Percentiles rank a stretch among this genome's conserved stretches.
phyloP scores from a whole-genome alignment of 1,284 basidiomycete species.

The Phellopilus nigrolimitatus region DNA sequence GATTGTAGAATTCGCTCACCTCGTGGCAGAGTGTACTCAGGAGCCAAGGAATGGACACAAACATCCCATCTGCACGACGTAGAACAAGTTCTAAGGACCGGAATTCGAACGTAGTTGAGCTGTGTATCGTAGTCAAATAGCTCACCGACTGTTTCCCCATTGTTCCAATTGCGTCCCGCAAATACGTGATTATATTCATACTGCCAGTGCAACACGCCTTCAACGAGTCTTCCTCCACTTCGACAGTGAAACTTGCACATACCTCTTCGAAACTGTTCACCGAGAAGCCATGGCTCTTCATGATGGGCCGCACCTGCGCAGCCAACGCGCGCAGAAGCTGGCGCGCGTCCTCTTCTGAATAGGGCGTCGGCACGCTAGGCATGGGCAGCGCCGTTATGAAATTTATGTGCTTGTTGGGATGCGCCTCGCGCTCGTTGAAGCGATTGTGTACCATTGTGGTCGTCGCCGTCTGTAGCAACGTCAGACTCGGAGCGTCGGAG shows the following conservation, averaged over 20 bases:
- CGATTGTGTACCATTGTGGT: constrained; percentile 64
- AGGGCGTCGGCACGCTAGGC: constrained; percentile 31
- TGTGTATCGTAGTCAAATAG: background rate
- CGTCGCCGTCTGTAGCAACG: background rate
- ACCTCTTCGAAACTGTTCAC: constrained; percentile 81
- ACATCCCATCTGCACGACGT: constrained; percentile 51
- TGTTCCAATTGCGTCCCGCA: constrained; percentile 76
- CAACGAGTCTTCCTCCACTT: background rate
- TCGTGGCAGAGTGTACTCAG: constrained; percentile 80
- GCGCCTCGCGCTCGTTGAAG: constrained; percentile 61
- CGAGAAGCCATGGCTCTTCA: constrained; percentile 70
- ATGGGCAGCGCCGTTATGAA: constrained; percentile 62
- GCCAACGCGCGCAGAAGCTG: constrained; percentile 71
- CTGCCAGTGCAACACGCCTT: constrained; percentile 30
- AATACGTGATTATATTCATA: constrained; percentile 75
- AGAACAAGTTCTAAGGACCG: constrained; percentile 60
- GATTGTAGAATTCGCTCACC: constrained; percentile 38
- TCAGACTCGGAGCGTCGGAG: background rate
- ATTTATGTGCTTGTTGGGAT: constrained; percentile 72
- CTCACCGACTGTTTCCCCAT: constrained; percentile 70
- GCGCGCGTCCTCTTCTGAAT: constrained; percentile 48
- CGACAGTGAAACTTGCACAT: constrained; percentile 20
- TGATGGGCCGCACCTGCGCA: constrained; percentile 74
- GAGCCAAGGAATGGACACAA: constrained; percentile 60
- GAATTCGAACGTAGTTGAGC: background rate